Conservation (phyloP, 177 flowering plant species). For the Telopea speciosissima region DNA sequence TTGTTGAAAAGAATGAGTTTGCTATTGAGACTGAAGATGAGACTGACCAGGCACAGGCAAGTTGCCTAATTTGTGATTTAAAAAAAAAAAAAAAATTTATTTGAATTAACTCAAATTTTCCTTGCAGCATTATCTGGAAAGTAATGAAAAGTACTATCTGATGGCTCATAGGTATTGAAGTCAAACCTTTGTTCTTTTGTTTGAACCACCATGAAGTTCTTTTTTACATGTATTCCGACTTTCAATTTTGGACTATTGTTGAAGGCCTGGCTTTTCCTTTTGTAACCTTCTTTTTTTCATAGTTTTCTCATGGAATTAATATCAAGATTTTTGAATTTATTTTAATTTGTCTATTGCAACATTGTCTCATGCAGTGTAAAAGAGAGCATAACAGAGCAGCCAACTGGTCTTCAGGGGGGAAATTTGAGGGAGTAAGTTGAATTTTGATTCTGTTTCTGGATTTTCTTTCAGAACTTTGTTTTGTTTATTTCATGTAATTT, state of each 20-base stretch:
- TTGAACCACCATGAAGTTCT: background rate
- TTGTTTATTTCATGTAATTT: no score
- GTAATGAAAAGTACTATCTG: conserved; percentile 94
- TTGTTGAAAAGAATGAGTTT: conserved; percentile 48
- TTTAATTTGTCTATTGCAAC: background rate
- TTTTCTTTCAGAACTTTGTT: background rate
- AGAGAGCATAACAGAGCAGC: conserved; percentile 85
- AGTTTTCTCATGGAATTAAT: no score
- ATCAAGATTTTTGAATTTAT: background rate
- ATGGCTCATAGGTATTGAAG: conserved; percentile 89
- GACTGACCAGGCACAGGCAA: conserved; percentile 86
- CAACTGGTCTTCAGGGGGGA: conserved; percentile 71
- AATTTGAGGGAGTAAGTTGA: conserved; percentile 89
- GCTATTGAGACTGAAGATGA: conserved; percentile 70
- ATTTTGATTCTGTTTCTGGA: conserved; percentile 3
- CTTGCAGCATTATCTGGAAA: conserved; percentile 94
- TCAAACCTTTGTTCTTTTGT: background rate
- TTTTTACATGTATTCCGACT: background rate
- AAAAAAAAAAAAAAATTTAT: no score
- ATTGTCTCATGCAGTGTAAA: conserved; percentile 62
- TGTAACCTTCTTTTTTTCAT: no score
- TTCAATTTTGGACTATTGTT: no score
- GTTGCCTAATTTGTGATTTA: conserved; percentile 13
- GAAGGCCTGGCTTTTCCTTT: no score
- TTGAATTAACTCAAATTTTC: conserved; percentile 8